phyloP scores from a whole-genome alignment of 1,139 yeast species.

The Hansenula sp. region DNA sequence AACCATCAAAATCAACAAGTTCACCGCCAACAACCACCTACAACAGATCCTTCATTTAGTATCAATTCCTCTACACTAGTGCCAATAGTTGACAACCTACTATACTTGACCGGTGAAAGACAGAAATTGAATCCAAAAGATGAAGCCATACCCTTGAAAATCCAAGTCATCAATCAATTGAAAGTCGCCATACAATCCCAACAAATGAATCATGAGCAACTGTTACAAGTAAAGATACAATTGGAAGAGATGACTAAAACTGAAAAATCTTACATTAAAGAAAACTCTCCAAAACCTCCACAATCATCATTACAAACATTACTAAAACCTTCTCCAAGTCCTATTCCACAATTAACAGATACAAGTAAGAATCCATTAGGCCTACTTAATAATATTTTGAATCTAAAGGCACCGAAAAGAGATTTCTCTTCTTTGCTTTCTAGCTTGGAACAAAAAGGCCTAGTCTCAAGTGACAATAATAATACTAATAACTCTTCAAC shows the following conservation, averaged over 20 bases:
- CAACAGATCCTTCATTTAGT: no score
- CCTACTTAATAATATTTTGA: constrained; percentile 10
- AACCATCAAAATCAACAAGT: constrained; percentile 7
- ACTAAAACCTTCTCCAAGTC: background rate
- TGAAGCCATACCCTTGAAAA: constrained; percentile 26
- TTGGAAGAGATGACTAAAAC: constrained; percentile 26
- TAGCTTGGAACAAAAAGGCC: constrained; percentile 15
- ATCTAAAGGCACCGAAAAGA: constrained; percentile 5
- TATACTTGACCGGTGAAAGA: constrained; percentile 35
- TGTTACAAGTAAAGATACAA: constrained; percentile 39
- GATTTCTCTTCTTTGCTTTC: constrained; percentile 11
- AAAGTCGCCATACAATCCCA: constrained; percentile 29
- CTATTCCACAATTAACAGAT: background rate
- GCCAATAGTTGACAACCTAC: constrained; percentile 36
- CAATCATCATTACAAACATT: background rate
- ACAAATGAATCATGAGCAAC: constrained; percentile 32
- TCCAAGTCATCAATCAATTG: constrained; percentile 30
- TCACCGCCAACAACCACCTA: constrained; percentile 4
- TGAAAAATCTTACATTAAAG: constrained; percentile 14
- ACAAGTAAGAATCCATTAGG: constrained; percentile 5
- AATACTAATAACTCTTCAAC: no score
- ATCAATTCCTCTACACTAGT: constrained; percentile 18
- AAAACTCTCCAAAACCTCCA: constrained; percentile 13
- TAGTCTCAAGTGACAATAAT: constrained; percentile 10
- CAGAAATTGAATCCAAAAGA: constrained; percentile 33